phyloP scores from a whole-genome alignment of 192 early-diverging fungal genomes.

The Gigaspora rosea region DNA sequence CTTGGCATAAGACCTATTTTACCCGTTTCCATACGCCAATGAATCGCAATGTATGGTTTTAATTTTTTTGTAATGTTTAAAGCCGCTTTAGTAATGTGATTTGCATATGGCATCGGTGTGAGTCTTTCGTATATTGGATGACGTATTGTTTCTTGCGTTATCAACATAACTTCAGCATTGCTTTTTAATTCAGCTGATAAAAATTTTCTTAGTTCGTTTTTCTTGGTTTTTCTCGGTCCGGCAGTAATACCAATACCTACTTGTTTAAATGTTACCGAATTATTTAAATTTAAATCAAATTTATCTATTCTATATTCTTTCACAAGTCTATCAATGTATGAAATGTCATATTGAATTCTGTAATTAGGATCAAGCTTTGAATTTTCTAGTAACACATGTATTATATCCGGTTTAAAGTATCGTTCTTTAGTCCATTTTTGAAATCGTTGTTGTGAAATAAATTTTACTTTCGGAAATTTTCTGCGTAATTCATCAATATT shows the following conservation, averaged over 20 bases:
- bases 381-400: not conserved
- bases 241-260: not conserved
- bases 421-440: not conserved
- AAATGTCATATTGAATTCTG: not conserved
- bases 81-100: not conserved
- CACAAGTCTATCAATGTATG: not conserved
- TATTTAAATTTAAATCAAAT: not conserved
- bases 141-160: not conserved
- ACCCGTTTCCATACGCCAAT: slow-evolving; percentile 41
- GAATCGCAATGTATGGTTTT: slow-evolving; percentile 37
- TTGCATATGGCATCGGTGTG: not conserved
- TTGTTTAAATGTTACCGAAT: not conserved
- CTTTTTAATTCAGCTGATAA: not conserved
- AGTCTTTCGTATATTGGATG: not conserved
- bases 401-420: not conserved
- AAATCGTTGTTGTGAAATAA: slow-evolving; percentile 5
- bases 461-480: not conserved
- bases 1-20: slow-evolving; percentile 16
- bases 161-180: not conserved
- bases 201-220: not conserved
- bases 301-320: not conserved
- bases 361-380: not conserved
- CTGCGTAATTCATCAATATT: not conserved
- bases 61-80: not conserved
- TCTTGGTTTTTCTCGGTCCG: not conserved